phyloP scores from a whole-genome alignment of 1,139 yeast species.

The Scheffersomyces stambukii region DNA sequence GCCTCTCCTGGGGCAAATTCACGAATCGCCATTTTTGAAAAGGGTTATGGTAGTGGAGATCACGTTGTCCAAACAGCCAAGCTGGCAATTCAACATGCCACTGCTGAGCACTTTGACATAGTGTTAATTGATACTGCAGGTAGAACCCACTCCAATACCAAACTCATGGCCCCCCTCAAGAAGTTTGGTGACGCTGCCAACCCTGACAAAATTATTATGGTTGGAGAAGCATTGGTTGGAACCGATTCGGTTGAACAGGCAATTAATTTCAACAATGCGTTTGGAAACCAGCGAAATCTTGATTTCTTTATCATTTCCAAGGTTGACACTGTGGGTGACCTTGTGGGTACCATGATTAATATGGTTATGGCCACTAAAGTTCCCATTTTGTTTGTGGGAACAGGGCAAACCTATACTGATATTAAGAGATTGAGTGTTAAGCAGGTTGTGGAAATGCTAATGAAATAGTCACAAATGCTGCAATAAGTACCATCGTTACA shows the following conservation, averaged over 20 bases:
- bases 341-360: conserved; percentile 95
- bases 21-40: conserved; percentile 78
- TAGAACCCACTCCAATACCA: conserved; percentile 91
- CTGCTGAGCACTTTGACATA: conserved; percentile 63
- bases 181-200: conserved; percentile 94
- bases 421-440: conserved; percentile 87
- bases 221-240: conserved; percentile 96
- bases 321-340: conserved; percentile 96
- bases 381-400: conserved; percentile 92
- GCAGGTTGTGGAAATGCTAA: conserved; percentile 85
- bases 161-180: conserved; percentile 92
- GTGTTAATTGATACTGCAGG: conserved; percentile 97
- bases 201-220: conserved; percentile 97
- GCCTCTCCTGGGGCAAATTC: conserved; percentile 35
- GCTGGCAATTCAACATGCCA: conserved; percentile 74
- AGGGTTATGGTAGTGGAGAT: conserved; percentile 96
- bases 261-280: conserved; percentile 84
- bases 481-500: too few relatives aligned
- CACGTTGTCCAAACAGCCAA: conserved; percentile 92
- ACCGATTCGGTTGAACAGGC: conserved; percentile 98
- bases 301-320: conserved; percentile 93
- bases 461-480: conserved; percentile 37
- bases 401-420: conserved; percentile 96
- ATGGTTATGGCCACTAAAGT: conserved; percentile 97
- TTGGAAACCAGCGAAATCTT: conserved; percentile 75